Conservation (phyloP, 2,329 filamentous ascomycete genomes). For the Myriosclerotinia scirpicola region DNA sequence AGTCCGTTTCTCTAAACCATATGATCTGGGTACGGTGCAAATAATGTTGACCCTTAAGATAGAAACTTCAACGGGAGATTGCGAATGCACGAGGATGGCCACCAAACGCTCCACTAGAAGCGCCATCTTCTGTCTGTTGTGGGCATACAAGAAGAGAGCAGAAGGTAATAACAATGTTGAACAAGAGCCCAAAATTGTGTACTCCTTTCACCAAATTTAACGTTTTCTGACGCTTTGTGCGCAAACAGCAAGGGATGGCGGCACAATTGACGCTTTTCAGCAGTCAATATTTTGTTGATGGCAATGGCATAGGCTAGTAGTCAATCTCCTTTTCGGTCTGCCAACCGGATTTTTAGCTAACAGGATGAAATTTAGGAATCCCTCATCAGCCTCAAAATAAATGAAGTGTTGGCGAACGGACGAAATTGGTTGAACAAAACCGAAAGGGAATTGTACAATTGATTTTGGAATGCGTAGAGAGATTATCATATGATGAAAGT, state of each 20-base stretch:
- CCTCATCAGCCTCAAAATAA: not conserved
- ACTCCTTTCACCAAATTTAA: not conserved
- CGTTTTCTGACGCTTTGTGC: not conserved
- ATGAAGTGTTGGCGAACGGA: not conserved
- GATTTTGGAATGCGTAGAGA: too few species aligned
- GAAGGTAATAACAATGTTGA: not conserved
- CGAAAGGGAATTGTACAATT: too few species aligned
- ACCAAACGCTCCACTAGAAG: constrained; percentile 11
- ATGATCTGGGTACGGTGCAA: not conserved
- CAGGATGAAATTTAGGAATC: not conserved
- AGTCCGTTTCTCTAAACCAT: not conserved
- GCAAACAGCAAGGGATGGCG: not conserved
- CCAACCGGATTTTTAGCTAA: not conserved
- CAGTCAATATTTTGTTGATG: not conserved
- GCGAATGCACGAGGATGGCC: constrained; percentile 23
- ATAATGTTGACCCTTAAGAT: not conserved
- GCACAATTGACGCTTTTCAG: not conserved
- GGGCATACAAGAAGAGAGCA: not conserved
- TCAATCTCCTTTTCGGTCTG: not conserved
- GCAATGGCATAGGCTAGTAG: not conserved
- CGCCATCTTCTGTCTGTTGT: not conserved
- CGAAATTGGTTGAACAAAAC: too few species aligned
- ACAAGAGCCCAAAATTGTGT: too few species aligned
- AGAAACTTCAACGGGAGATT: constrained; percentile 24
- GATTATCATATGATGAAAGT: too few species aligned